Evolutionary conservation across 2,329 filamentous ascomycete genomes (phyloP), one percentile per base, ranked within the genome.

Genomic region (Arthroderma sp.): DNA sequence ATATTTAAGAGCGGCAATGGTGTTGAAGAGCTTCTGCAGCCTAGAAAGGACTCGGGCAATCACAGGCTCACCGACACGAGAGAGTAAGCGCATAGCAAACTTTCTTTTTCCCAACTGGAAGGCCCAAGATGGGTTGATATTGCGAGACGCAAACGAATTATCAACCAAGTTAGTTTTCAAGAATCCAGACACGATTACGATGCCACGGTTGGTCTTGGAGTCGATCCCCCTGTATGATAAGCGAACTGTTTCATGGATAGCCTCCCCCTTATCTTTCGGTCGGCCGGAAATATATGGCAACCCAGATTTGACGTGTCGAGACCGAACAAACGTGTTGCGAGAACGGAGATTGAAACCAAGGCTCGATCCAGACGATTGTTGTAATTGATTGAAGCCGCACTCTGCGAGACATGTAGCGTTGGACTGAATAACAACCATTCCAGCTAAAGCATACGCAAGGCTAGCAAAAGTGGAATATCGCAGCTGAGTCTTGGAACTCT

Each of bases 181-280:
- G 37, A 51, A 57, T 32, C 64, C 64, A 44, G 63, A 56, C 4
- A 60, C 63, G 39, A 66, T 54, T 7, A 66, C 49, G 22, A 61
- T 59, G 31, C 56, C 59, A 40, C 48, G 51, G n/a, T 59, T 55
- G 15, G 52, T 57, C 31, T 51, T 52, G 36, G 48, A 53, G 46
- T 67, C 61, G 27, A 66, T 54, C 34, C 64, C 64, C 43, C 61
- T 53, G 46, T 64, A 67, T 10, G 57, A 55, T 31, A 67, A 53
- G 27, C 58, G 56, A 46, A 67, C 44, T 5, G 61, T 63, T 31
- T 62, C 55, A 40, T 56, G 58, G 5, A 66, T 47, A 31, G 36
- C n/a, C 52, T 57, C 22, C 65, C 42, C 32, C 54, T 53, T 40
- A 66, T 42, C 29, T 58, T 52, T 43, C 59, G 42, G 40, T 31